Evolutionary conservation across 495 filamentous ascomycete genomes (phyloP), one percentile per base, ranked within the genome.

Genomic region (Penicillium diatomitis): DNA sequence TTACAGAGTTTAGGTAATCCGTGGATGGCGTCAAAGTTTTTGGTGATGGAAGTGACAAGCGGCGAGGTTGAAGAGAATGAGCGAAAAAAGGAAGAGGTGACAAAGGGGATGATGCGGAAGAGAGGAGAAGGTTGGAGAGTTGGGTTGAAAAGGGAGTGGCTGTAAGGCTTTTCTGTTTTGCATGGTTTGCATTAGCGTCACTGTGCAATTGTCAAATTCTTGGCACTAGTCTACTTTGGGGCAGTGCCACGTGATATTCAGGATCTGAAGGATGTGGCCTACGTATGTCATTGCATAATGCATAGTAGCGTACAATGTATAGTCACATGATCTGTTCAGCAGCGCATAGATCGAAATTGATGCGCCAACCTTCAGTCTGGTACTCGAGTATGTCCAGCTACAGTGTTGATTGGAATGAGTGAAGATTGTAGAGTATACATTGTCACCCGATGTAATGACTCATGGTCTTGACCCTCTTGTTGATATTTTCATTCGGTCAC

Each of bases 1-100:
- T 68, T 63, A 55, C 58, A 51, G 51, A 44, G 51, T 56, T 56
- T 52, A 53, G 44, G 36, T 12, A 51, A 53, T 48, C 47, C 49
- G 54, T 50, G 33, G 45, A 41, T 41, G 49, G 32, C 34, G 49
- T 41, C 43, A 43, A 37, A 38, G 39, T 46, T 38, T 46, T 8
- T 43, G 35, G 38, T 32, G 49, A 47, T 55, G 58, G 38, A 56
- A 53, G 57, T 41, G 29, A 30, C 32, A 30, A 56, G 42, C 40
- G 45, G 46, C 38, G 48, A 52, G 50, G 44, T 47, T 41, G 54
- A 45, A 29, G 34, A 36, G 34, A 32, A 44, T 2, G 11, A 34
- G 31, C 4, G n/a, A 11, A 46, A 44, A 51, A 47, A 33, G 41
- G 57, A 48, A 49, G 52, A 41, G 31, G 48, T 20, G 53, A 51